Evolutionary conservation across 116 monocot genomes (phyloP).

Genomic region (Papilionanthe hybrid): DNA sequence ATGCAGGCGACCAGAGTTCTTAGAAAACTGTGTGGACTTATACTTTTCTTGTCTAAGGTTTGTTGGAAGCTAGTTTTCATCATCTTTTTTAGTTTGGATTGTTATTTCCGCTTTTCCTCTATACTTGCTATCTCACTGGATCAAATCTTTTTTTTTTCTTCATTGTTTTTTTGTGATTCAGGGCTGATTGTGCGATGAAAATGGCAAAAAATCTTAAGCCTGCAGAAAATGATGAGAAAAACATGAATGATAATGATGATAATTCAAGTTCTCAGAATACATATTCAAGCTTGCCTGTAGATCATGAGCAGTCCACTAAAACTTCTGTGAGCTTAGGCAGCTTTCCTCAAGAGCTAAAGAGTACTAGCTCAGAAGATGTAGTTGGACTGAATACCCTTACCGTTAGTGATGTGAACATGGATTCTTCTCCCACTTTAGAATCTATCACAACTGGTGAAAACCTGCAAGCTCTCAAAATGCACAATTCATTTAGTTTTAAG

Average conservation of each 20-base stretch:
- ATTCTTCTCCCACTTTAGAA: slow-evolving; percentile 9
- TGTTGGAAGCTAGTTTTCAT: slow-evolving; percentile 5
- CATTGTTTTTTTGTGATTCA: slow-evolving; percentile 27
- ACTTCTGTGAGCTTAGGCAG: slow-evolving; percentile 62
- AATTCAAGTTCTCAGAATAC: slow-evolving; percentile 53
- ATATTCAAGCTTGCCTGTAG: slow-evolving; percentile 52
- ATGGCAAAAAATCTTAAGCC: slow-evolving; percentile 72
- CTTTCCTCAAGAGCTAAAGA: slow-evolving; percentile 67
- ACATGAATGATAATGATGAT: slow-evolving; percentile 56
- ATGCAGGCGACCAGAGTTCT: slow-evolving; percentile 84
- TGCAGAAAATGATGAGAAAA: slow-evolving; percentile 43
- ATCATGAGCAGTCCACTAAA: slow-evolving; percentile 61
- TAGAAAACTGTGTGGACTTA: slow-evolving; percentile 93
- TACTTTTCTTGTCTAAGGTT: slow-evolving; percentile 98
- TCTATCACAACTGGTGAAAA: slow-evolving; percentile 28
- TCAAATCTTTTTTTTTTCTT: slow-evolving; percentile 10
- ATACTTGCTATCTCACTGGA: background rate
- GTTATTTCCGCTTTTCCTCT: background rate
- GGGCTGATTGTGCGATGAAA: slow-evolving; percentile 79
- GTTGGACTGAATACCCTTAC: slow-evolving; percentile 18
- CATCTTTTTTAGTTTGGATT: background rate
- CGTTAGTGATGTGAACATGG: slow-evolving; percentile 26
- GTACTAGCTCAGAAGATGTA: slow-evolving; percentile 61
- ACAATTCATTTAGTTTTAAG: slow-evolving; percentile 23
- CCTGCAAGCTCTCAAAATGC: slow-evolving; percentile 17